A percentile compares a stretch with the other conserved stretches of the same genome.
Evolutionary conservation across 2,329 filamentous ascomycete genomes (phyloP).

Genomic region (Teratosphaeria gauchensis): DNA sequence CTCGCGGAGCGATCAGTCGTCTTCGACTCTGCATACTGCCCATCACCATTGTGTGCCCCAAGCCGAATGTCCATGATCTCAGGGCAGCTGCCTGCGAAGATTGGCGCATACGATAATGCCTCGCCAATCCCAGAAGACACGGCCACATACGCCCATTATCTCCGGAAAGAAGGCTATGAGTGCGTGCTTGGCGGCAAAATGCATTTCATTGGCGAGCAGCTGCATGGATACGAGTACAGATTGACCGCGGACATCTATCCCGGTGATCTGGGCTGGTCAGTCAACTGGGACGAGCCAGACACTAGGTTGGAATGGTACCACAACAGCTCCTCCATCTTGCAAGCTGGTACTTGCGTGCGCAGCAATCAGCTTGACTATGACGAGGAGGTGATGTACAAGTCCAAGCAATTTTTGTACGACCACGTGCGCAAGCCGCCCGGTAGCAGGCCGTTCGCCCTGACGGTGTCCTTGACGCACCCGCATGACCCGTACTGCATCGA

Average conservation of each 20-base stretch:
- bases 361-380: conserved; percentile 96
- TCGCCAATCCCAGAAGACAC: conserved; percentile 73
- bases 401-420: conserved; percentile 82
- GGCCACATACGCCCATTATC: conserved; percentile 86
- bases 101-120: conserved; percentile 86
- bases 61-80: conserved; percentile 93
- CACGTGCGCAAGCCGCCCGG: conserved; percentile 70
- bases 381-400: conserved; percentile 89
- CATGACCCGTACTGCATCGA: conserved; percentile 95
- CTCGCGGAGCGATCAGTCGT: conserved; percentile 74
- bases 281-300: conserved; percentile 87
- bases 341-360: conserved; percentile 77
- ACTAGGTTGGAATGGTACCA: conserved; percentile 89
- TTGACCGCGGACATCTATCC: conserved; percentile 95
- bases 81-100: conserved; percentile 81
- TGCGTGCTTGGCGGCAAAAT: conserved; percentile 90
- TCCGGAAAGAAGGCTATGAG: conserved; percentile 76
- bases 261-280: conserved; percentile 86
- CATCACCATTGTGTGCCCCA: conserved; percentile 82
- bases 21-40: conserved; percentile 91
- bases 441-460: conserved; percentile 74
- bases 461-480: conserved; percentile 85
- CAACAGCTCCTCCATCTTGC: conserved; percentile 86
- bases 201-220: conserved; percentile 92
- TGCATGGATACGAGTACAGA: conserved; percentile 87